Percentiles rank a stretch among this genome's conserved stretches.
phyloP scores from a whole-genome alignment of 2,329 filamentous ascomycete species.

The Parascedosporium putredinis region DNA sequence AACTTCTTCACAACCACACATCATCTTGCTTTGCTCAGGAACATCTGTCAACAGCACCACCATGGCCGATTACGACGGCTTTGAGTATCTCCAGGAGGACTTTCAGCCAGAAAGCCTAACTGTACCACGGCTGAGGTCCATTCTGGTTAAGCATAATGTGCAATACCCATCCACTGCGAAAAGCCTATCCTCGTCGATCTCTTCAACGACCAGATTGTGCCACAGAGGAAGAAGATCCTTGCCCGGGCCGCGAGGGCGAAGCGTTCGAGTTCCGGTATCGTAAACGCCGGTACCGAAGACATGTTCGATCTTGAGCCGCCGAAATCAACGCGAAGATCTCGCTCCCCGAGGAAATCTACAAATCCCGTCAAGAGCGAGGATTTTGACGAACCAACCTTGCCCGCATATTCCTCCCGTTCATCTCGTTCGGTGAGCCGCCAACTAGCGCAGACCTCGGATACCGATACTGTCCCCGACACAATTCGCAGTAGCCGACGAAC shows the following conservation, averaged over 20 bases:
- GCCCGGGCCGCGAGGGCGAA: constrained; percentile 67
- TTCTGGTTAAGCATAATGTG: constrained; percentile 81
- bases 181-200: constrained; percentile 80
- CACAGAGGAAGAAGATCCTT: constrained; percentile 68
- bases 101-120: constrained; percentile 81
- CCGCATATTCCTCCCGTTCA: constrained; percentile 35
- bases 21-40: neutral
- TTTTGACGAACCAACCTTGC: constrained; percentile 27
- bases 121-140: constrained; percentile 78
- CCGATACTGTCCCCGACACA: constrained; percentile 26
- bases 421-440: constrained; percentile 45
- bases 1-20: neutral
- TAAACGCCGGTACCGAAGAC: constrained; percentile 55
- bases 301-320: constrained; percentile 50
- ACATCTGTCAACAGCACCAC: constrained; percentile 12
- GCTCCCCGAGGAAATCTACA: constrained; percentile 44
- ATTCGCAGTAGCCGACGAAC: constrained; percentile 40
- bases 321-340: constrained; percentile 39
- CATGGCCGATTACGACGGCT: constrained; percentile 55
- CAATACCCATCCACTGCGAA: constrained; percentile 82
- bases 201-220: constrained; percentile 67
- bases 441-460: constrained; percentile 39
- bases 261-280: constrained; percentile 78
- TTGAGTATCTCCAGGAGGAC: constrained; percentile 75
- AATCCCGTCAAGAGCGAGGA: constrained; percentile 43